These are phyloP conservation scores for Vitis riparia DNA, from an alignment of 164 flowering plant species.

Conservation along the genomic window DNA sequence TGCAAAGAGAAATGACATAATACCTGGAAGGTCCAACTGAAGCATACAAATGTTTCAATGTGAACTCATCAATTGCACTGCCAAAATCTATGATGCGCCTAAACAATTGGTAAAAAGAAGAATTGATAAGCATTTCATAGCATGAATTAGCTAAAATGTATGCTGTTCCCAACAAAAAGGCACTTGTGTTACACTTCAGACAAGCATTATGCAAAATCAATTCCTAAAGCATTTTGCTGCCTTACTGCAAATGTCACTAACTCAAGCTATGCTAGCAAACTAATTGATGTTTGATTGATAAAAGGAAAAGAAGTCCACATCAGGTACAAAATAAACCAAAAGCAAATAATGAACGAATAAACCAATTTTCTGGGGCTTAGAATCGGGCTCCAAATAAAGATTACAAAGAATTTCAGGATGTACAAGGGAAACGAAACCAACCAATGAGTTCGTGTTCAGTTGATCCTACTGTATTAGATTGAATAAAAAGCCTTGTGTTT, in stretches of 20 bases:
- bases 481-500: no score
- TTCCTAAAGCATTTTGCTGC: background rate
- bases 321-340: no score
- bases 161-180: background rate
- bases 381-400: no score
- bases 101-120: conserved; percentile 8
- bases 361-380: no score
- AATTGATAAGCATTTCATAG: background rate
- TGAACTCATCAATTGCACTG: conserved; percentile 86
- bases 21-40: conserved; percentile 92
- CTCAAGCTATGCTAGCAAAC: no score
- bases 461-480: no score
- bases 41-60: conserved; percentile 83
- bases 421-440: no score
- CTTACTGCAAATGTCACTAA: background rate
- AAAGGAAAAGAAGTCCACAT: no score
- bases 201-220: background rate
- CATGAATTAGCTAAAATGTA: background rate
- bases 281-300: no score
- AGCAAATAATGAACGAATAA: no score
- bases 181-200: background rate
- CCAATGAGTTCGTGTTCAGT: no score
- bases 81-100: conserved; percentile 99
- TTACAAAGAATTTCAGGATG: no score
- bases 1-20: background rate